Base-by-base conservation (phyloP, 805 yeast genomes). In the Lipomyces sp. region DNA sequence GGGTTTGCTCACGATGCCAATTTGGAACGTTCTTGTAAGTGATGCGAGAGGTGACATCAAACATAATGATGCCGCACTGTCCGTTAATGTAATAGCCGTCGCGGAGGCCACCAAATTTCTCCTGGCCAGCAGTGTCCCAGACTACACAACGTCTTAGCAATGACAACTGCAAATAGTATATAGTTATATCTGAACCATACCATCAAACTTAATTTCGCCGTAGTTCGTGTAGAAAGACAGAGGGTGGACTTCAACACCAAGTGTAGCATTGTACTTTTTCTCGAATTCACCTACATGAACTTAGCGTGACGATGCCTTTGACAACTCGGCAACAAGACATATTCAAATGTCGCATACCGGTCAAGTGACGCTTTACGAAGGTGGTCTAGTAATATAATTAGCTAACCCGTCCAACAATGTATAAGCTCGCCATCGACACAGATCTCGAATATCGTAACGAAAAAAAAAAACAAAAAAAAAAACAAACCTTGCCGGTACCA, bases 61-160 rank as follows among this genome's bases (percentile, higher is more conserved):
- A 95, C 99, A 95, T 95, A 82, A 95, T 95, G 85, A 95, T 95
- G 84, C 98, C 99, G 87, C 99, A 95, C 84, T 95, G 97, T 79
- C 99, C 99, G 81, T 95, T 94, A 81, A 95, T 95, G 84, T 95
- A 95, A 86, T 95, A 95, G 80, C 99, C 99, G 79, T 95, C 99
- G 86, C 99, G 93, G 79, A 95, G 86, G 76, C 99, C 99, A 82
- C 99, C 99, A 76, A 95, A 95, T 84, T 95, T 95, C 84, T 95
- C 99, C 86, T 95, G 99, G 72, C 99, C 99, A 66, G 99, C 99
- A 64, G 99, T 95, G 82, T 95, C 99, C 99, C 99, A 95, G 77
- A 95, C 98, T 80, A 57, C 18, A 56, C 10, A 37, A 11, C 15
- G 45, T 42, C 15, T 18, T 45, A 48, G 32, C 45, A 18, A 4